These are phyloP conservation scores for Millerozyma miso DNA, from an alignment of 805 yeast species.

Conservation along the genomic window DNA sequence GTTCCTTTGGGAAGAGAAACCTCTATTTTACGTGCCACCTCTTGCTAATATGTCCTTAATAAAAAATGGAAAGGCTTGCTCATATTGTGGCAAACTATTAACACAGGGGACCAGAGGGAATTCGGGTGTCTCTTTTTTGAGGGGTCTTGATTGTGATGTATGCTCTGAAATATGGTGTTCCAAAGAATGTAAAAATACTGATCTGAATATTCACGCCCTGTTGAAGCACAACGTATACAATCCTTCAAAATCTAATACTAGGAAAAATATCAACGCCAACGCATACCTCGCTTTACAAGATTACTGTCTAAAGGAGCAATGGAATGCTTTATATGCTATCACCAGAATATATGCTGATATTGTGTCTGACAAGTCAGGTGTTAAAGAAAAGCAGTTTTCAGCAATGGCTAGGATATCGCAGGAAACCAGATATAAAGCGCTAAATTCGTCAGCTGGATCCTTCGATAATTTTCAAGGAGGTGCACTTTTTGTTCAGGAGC, in stretches of 20 bases:
- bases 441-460: conserved; percentile 51
- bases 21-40: conserved; percentile 62
- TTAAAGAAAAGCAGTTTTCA: conserved; percentile 42
- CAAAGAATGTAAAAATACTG: conserved; percentile 51
- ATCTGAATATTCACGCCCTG: conserved; percentile 46
- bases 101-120: conserved; percentile 24
- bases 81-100: conserved; percentile 62
- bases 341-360: conserved; percentile 51
- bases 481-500: conserved; percentile 51
- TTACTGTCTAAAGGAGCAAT: conserved; percentile 58
- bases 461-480: conserved; percentile 51
- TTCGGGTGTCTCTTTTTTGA: conserved; percentile 21
- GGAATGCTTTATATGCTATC: conserved; percentile 66
- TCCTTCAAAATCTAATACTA: conserved; percentile 23
- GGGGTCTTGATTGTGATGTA: conserved; percentile 60
- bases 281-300: conserved; percentile 56
- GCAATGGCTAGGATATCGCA: conserved; percentile 71
- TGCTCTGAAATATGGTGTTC: conserved; percentile 74
- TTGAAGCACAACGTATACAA: conserved; percentile 51
- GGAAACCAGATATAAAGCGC: conserved; percentile 55
- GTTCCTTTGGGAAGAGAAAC: conserved; percentile 56
- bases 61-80: conserved; percentile 61
- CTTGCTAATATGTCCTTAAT: conserved; percentile 60
- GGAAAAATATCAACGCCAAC: conserved; percentile 37
- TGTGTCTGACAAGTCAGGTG: conserved; percentile 39